Evolutionary conservation across 73 alveolate genomes (phyloP).

Genomic region (Urostyla sp.): DNA sequence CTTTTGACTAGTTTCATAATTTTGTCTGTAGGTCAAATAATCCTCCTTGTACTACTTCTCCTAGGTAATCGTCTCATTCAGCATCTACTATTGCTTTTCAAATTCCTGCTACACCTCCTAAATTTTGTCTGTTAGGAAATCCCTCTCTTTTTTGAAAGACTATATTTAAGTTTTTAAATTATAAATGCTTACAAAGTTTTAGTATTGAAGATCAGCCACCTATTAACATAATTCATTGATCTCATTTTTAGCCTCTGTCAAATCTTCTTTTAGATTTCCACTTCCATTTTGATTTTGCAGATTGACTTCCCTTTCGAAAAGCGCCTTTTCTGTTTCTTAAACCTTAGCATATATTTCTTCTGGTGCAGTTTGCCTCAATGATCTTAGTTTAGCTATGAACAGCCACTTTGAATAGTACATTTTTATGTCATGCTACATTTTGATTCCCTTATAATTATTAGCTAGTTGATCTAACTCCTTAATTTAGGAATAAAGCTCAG

Average conservation of each 20-base stretch:
- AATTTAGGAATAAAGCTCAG: conserved; percentile 57
- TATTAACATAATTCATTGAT: conserved; percentile 29
- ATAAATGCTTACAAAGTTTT: conserved; percentile 8
- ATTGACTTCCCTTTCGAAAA: conserved; percentile 35
- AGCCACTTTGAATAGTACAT: conserved; percentile 55
- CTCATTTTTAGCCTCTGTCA: conserved; percentile 37
- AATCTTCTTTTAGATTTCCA: conserved; percentile 34
- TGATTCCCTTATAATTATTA: background rate
- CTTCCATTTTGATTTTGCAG: background rate
- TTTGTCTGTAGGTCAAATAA: conserved; percentile 13
- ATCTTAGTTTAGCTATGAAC: conserved; percentile 23
- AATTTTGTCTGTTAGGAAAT: conserved; percentile 25
- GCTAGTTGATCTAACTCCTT: conserved; percentile 44
- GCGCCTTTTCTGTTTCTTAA: conserved; percentile 10
- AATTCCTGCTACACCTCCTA: conserved; percentile 14
- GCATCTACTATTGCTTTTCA: conserved; percentile 25
- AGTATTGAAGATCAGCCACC: conserved; percentile 14
- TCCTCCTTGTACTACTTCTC: conserved; percentile 14
- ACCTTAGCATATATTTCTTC: conserved; percentile 18
- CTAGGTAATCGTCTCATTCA: conserved; percentile 14
- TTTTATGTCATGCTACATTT: background rate
- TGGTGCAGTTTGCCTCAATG: background rate
- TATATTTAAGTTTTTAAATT: background rate
- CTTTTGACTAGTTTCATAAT: conserved; percentile 25
- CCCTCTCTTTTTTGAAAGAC: conserved; percentile 47